These are phyloP conservation scores for Fraxinus ornus DNA, from an alignment of 305 asterid genomes.

Conservation along the genomic window DNA sequence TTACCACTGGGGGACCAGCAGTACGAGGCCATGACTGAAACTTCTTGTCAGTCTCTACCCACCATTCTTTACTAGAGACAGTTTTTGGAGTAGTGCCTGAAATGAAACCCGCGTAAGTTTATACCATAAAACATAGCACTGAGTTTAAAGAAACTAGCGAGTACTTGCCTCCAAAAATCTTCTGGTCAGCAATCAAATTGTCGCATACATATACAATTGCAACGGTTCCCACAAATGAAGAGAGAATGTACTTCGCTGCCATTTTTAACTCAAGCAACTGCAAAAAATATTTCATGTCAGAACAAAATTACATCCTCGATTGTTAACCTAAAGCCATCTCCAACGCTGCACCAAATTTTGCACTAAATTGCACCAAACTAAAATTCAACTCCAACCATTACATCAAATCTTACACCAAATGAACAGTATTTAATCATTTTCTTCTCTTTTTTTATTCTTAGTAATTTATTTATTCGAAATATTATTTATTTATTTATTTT, in stretches of 20 bases:
- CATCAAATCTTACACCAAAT: too few relatives aligned
- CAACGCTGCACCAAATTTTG: too few relatives aligned
- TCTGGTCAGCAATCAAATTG: constrained; percentile 32
- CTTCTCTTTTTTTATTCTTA: too few relatives aligned
- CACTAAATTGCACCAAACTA: too few relatives aligned
- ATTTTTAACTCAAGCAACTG: constrained; percentile 29
- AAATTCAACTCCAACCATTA: too few relatives aligned
- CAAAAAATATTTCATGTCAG: not conserved
- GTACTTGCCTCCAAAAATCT: constrained; percentile 48
- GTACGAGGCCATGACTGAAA: constrained; percentile 64
- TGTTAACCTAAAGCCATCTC: not conserved
- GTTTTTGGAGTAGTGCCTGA: constrained; percentile 49
- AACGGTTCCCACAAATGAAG: constrained; percentile 28
- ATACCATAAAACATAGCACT: not conserved
- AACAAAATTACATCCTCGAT: not conserved
- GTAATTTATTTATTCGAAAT: too few relatives aligned
- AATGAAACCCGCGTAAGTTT: constrained; percentile 6
- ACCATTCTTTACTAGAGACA: constrained; percentile 39
- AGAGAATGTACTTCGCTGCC: constrained; percentile 32
- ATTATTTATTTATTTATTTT: too few relatives aligned
- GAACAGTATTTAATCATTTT: too few relatives aligned
- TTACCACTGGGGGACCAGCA: constrained; percentile 96
- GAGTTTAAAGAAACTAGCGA: constrained; percentile 4
- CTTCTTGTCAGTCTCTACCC: constrained; percentile 53
- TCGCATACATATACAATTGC: constrained; percentile 40